These are phyloP conservation scores for Lachnellula suecica DNA, from an alignment of 2,329 filamentous ascomycete genomes.

Conservation along the genomic window DNA sequence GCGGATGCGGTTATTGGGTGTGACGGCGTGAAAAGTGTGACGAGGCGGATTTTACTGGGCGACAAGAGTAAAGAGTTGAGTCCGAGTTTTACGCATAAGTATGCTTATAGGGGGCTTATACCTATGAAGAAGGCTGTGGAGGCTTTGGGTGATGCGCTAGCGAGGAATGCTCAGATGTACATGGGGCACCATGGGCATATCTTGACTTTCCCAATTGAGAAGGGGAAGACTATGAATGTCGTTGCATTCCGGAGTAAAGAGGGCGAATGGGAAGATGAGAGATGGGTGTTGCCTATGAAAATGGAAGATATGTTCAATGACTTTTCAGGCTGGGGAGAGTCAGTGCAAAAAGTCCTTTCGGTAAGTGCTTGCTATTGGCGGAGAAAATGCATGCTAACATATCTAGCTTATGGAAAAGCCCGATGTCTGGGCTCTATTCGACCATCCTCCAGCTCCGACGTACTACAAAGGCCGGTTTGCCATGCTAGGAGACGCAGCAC, in stretches of 20 bases:
- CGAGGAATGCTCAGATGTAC: constrained; percentile 46
- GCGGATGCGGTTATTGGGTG: constrained; percentile 56
- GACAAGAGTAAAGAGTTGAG: constrained; percentile 23
- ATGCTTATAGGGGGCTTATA: constrained; percentile 61
- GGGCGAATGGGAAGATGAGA: constrained; percentile 35
- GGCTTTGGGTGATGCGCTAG: constrained; percentile 48
- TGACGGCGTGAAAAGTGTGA: constrained; percentile 62
- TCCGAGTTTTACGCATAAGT: constrained; percentile 52
- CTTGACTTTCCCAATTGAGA: constrained; percentile 60
- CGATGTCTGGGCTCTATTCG: constrained; percentile 47
- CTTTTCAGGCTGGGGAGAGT: constrained; percentile 38
- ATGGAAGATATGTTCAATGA: constrained; percentile 38
- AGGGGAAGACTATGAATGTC: constrained; percentile 56
- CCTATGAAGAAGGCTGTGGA: constrained; percentile 54
- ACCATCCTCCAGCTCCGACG: constrained; percentile 41
- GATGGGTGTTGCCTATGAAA: constrained; percentile 39
- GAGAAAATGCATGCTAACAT: constrained; percentile 12
- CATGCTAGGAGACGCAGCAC: constrained; percentile 61
- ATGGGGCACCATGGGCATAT: constrained; percentile 54
- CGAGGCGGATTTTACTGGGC: constrained; percentile 52
- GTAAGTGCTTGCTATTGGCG: constrained; percentile 12
- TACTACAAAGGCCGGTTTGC: constrained; percentile 44
- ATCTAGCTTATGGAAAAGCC: constrained; percentile 43
- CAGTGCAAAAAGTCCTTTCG: constrained; percentile 35
- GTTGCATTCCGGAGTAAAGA: constrained; percentile 32